Evolutionary conservation across 2,329 filamentous ascomycete species (phyloP).

Genomic region (Cytospora chrysosperma): DNA sequence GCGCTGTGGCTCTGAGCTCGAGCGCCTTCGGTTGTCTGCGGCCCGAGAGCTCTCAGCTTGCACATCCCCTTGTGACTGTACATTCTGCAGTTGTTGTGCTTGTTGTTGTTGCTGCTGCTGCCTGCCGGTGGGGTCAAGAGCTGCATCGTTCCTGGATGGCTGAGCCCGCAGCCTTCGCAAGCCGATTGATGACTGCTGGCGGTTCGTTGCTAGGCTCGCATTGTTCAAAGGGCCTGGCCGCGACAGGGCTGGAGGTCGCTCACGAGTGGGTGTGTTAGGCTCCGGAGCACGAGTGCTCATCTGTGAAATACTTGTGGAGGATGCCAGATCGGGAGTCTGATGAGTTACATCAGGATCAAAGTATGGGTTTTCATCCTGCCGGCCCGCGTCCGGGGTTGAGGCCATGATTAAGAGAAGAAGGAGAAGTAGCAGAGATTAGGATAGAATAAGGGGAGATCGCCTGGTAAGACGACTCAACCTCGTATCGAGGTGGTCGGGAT

Average conservation of each 20-base stretch:
- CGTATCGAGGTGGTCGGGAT: not conserved
- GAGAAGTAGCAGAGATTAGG: not conserved
- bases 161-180: conserved; percentile 16
- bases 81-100: too few species aligned
- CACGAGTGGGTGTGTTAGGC: conserved; percentile 13
- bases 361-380: conserved; percentile 18
- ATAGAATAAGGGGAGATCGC: not conserved
- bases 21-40: conserved; percentile 25
- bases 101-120: conserved; percentile 1
- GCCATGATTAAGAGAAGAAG: not conserved
- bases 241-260: conserved; percentile 8
- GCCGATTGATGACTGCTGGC: conserved; percentile 24
- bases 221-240: not conserved
- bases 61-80: not conserved
- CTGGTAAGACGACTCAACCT: not conserved
- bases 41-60: not conserved
- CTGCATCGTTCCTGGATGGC: not conserved
- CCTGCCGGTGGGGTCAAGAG: conserved; percentile 1
- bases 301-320: conserved; percentile 10
- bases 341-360: conserved; percentile 8
- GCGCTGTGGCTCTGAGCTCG: conserved; percentile 30
- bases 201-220: not conserved
- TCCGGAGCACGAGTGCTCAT: not conserved
- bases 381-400: not conserved
- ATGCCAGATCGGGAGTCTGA: conserved; percentile 1